Conservation (phyloP, 2,329 filamentous ascomycete species). For the Teratosphaeria destructans region DNA sequence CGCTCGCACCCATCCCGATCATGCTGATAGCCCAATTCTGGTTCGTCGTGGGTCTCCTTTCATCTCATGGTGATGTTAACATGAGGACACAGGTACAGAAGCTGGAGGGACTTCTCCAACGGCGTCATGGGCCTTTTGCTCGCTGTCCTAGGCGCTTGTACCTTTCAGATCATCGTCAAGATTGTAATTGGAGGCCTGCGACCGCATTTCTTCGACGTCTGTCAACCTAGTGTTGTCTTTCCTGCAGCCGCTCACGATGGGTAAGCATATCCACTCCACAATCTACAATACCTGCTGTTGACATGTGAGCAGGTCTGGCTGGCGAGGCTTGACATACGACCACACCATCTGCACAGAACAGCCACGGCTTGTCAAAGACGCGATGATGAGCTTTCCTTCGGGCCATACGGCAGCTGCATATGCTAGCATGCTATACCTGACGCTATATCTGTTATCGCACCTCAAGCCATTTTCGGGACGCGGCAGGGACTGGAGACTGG, state of each 20-base stretch:
- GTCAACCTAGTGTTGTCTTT: conserved; percentile 46
- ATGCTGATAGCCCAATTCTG: conserved; percentile 55
- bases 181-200: conserved; percentile 62
- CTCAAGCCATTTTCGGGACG: not conserved
- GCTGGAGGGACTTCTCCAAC: conserved; percentile 31
- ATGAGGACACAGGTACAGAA: not conserved
- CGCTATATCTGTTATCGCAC: conserved; percentile 47
- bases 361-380: conserved; percentile 53
- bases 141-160: conserved; percentile 57
- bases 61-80: conserved; percentile 45
- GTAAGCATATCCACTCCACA: conserved; percentile 23
- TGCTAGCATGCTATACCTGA: conserved; percentile 59
- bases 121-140: conserved; percentile 59
- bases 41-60: not conserved
- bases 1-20: conserved; percentile 54
- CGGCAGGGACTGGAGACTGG: not conserved
- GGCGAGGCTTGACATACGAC: conserved; percentile 55
- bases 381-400: conserved; percentile 60
- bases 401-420: conserved; percentile 67
- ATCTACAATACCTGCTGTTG: conserved; percentile 12
- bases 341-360: conserved; percentile 61
- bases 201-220: conserved; percentile 63
- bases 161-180: conserved; percentile 69
- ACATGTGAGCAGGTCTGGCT: conserved; percentile 36
- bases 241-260: conserved; percentile 18